A percentile compares a stretch with the other conserved stretches of the same genome.
These are phyloP conservation scores for Reticulascus tulasneorum DNA, from an alignment of 2,329 filamentous ascomycete species.

Conservation along the genomic window DNA sequence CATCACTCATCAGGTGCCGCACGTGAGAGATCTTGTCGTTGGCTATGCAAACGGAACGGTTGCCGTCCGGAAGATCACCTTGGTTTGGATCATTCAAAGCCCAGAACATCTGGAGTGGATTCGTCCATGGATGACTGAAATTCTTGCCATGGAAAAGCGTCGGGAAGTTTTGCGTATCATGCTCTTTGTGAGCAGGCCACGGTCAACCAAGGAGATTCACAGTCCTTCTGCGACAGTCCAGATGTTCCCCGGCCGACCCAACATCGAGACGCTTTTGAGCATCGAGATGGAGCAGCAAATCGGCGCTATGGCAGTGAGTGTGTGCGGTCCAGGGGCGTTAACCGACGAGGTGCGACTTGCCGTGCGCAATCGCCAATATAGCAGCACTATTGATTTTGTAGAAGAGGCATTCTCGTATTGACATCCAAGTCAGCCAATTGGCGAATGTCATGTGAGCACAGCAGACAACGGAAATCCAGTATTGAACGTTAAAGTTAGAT, in stretches of 20 bases:
- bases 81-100: slow-evolving; percentile 77
- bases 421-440: too few species aligned
- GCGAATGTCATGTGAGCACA: too few species aligned
- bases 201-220: slow-evolving; percentile 76
- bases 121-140: slow-evolving; percentile 77
- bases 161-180: slow-evolving; percentile 72
- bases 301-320: slow-evolving; percentile 68
- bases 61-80: slow-evolving; percentile 65
- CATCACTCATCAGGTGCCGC: slow-evolving; percentile 75
- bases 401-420: slow-evolving; percentile 72
- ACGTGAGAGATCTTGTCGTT: slow-evolving; percentile 67
- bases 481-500: too few species aligned
- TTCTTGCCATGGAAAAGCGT: slow-evolving; percentile 69
- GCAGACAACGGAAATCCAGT: too few species aligned
- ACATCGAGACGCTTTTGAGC: slow-evolving; percentile 67
- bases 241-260: slow-evolving; percentile 78
- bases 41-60: slow-evolving; percentile 67
- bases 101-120: slow-evolving; percentile 83
- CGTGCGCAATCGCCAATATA: slow-evolving; percentile 60
- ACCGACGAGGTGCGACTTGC: slow-evolving; percentile 71
- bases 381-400: slow-evolving; percentile 69
- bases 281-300: slow-evolving; percentile 72
- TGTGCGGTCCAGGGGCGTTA: slow-evolving; percentile 70
- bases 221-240: slow-evolving; percentile 73
- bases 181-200: slow-evolving; percentile 71